Conservation (phyloP, 202 grass and related monocot species). For the Setaria italica region DNA sequence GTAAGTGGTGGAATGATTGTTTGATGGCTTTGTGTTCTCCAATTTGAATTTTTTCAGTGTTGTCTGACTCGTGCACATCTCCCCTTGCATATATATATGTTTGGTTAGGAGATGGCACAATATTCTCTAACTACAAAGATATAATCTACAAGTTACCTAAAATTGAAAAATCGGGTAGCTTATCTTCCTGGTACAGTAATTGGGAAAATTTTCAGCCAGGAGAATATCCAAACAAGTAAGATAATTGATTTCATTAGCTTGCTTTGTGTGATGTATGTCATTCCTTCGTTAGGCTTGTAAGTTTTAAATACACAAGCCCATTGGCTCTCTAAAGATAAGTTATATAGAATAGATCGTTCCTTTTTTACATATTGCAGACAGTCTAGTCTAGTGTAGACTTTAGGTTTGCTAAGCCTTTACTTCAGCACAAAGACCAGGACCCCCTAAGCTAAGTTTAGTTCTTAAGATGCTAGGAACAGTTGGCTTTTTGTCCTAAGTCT, state of each 20-base stretch:
- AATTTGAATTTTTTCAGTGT: no score
- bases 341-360: background rate
- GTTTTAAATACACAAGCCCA: background rate
- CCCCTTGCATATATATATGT: background rate
- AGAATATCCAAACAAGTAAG: background rate
- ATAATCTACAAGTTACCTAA: background rate
- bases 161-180: background rate
- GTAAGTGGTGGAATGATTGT: background rate
- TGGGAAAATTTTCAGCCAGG: background rate
- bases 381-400: background rate
- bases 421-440: background rate
- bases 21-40: background rate
- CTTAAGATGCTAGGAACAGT: background rate
- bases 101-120: background rate
- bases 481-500: background rate
- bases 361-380: background rate
- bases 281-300: background rate
- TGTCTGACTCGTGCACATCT: no score
- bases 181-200: background rate
- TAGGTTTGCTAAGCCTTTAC: background rate
- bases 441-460: no score
- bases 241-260: background rate
- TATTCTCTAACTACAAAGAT: background rate
- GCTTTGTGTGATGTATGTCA: background rate
- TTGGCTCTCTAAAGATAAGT: background rate